These are phyloP conservation scores for Talaromyces sp. DNA, from an alignment of 2,329 filamentous ascomycete species.

Conservation along the genomic window DNA sequence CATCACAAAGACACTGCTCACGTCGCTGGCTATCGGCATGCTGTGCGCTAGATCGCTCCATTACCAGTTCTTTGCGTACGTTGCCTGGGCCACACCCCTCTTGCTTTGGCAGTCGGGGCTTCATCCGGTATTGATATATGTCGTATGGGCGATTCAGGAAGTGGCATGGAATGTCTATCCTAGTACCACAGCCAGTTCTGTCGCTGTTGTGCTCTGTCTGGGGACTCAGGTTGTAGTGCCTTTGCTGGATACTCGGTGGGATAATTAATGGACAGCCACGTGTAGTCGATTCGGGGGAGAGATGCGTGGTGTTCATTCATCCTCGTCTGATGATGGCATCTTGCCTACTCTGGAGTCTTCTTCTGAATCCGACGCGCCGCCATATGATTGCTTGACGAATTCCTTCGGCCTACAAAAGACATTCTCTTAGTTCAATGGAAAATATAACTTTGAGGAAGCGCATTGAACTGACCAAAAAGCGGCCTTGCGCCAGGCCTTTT, in stretches of 20 bases:
- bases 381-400: slow-evolving; percentile 62
- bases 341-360: slow-evolving; percentile 76
- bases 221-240: slow-evolving; percentile 59
- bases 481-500: slow-evolving; percentile 87
- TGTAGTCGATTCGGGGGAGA: slow-evolving; percentile 8
- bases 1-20: slow-evolving; percentile 69
- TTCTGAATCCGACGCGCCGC: slow-evolving; percentile 63
- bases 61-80: slow-evolving; percentile 92
- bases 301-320: slow-evolving; percentile 52
- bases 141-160: slow-evolving; percentile 72
- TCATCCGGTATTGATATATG: slow-evolving; percentile 61
- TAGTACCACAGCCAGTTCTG: slow-evolving; percentile 62
- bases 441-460: neutral
- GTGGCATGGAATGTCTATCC: slow-evolving; percentile 94
- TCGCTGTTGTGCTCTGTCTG: slow-evolving; percentile 64
- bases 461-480: slow-evolving; percentile 65
- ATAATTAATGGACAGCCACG: neutral
- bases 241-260: slow-evolving; percentile 38
- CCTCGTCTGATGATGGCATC: slow-evolving; percentile 76
- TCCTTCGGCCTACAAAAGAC: slow-evolving; percentile 62
- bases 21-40: slow-evolving; percentile 71
- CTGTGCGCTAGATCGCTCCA: slow-evolving; percentile 83
- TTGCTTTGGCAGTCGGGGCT: slow-evolving; percentile 73
- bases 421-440: neutral
- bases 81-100: slow-evolving; percentile 83